Evolutionary conservation across 1,139 yeast genomes (phyloP).

Genomic region (Taphrina pruni): DNA sequence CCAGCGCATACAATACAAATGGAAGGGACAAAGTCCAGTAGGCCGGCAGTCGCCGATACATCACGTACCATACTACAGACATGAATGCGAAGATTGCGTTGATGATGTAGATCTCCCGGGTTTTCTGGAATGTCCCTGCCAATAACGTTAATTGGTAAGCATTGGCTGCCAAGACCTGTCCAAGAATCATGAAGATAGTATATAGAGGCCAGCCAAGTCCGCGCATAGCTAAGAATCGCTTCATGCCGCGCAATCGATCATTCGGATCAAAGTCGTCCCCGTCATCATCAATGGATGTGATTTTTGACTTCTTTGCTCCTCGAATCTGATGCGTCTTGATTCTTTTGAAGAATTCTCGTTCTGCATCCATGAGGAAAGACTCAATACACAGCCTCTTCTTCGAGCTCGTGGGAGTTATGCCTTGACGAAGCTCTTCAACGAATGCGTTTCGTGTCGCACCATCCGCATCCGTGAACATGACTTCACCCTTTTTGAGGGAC

Average conservation of each 20-base stretch:
- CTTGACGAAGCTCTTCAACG: slow-evolving; percentile 16
- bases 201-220: slow-evolving; percentile 41
- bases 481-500: slow-evolving; percentile 32
- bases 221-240: slow-evolving; percentile 23
- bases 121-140: slow-evolving; percentile 34
- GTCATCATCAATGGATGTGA: slow-evolving; percentile 2
- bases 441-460: slow-evolving; percentile 34
- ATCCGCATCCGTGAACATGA: slow-evolving; percentile 37
- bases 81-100: slow-evolving; percentile 28
- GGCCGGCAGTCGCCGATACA: slow-evolving; percentile 32
- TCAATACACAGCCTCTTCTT: slow-evolving; percentile 41
- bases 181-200: slow-evolving; percentile 34
- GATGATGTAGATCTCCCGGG: slow-evolving; percentile 34
- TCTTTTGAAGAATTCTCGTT: slow-evolving; percentile 34
- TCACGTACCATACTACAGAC: slow-evolving; percentile 38
- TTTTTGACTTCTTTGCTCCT: slow-evolving; percentile 4
- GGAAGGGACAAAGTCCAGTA: slow-evolving; percentile 24
- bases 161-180: slow-evolving; percentile 41
- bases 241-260: slow-evolving; percentile 25
- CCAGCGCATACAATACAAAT: slow-evolving; percentile 29
- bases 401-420: slow-evolving; percentile 34
- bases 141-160: slow-evolving; percentile 39
- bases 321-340: slow-evolving; percentile 23
- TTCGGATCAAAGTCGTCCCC: slow-evolving; percentile 26
- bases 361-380: slow-evolving; percentile 34